Conservation (phyloP, 2,329 filamentous ascomycete genomes). For the Verticillium nonalfalfae region DNA sequence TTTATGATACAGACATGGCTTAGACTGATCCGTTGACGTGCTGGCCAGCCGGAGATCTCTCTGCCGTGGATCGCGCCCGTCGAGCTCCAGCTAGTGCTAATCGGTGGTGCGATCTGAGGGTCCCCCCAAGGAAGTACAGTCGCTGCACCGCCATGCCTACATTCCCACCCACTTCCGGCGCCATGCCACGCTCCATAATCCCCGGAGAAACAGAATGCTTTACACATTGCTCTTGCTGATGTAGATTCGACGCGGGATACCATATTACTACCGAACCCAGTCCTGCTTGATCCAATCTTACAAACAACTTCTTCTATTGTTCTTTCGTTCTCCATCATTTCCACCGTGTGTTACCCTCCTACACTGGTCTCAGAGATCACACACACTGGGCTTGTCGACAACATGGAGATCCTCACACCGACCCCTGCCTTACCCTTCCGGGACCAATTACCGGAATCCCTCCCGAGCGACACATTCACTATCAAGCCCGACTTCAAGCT, state of each 20-base stretch:
- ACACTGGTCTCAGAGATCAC: neutral
- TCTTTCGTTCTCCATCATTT: neutral
- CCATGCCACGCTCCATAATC: neutral
- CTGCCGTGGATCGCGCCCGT: neutral
- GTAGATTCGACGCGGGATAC: neutral
- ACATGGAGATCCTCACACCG: conserved; percentile 1
- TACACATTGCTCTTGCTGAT: neutral
- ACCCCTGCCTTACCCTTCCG: neutral
- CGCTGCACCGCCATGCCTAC: neutral
- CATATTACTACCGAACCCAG: neutral
- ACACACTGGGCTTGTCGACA: neutral
- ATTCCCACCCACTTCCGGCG: neutral
- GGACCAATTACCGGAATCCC: conserved; percentile 5
- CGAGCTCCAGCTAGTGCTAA: neutral
- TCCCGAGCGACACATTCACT: conserved; percentile 11
- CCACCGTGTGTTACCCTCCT: neutral
- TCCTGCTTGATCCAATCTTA: neutral
- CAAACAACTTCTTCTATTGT: neutral
- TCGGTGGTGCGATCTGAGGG: neutral
- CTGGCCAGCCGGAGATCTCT: neutral
- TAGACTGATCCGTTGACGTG: neutral
- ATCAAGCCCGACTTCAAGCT: conserved; percentile 13
- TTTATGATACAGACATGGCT: neutral
- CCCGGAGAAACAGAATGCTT: neutral
- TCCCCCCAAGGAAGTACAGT: neutral